phyloP scores from a whole-genome alignment of 768 basidiomycete genomes.

The Tylopilus subfusipes region DNA sequence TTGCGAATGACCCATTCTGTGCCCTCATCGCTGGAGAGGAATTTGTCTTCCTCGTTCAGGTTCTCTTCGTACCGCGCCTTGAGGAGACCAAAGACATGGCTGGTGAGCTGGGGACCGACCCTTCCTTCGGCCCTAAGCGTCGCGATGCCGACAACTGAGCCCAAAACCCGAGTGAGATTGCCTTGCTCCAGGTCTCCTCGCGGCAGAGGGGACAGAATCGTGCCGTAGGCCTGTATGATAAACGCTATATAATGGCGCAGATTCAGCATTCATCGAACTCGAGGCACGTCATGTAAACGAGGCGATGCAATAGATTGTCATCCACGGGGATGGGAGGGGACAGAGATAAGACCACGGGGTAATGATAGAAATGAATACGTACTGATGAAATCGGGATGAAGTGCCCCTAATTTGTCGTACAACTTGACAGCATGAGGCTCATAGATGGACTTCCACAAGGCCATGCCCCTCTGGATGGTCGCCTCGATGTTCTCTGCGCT shows the following conservation, averaged over 20 bases:
- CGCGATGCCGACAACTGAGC: conserved; percentile 82
- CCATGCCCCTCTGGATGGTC: conserved; percentile 62
- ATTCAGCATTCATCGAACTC: conserved; percentile 31
- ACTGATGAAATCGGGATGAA: conserved; percentile 95
- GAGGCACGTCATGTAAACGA: conserved; percentile 31
- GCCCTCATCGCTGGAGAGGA: conserved; percentile 83
- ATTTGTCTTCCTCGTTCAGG: conserved; percentile 67
- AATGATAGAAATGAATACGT: conserved; percentile 39
- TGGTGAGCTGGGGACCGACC: conserved; percentile 83
- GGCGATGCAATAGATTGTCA: conserved; percentile 31
- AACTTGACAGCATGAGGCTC: conserved; percentile 87
- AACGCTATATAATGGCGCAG: conserved; percentile 51
- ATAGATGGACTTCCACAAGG: conserved; percentile 85
- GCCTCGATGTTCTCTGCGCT: conserved; percentile 63
- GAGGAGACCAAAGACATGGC: conserved; percentile 87
- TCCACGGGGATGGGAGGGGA: conserved; percentile 7
- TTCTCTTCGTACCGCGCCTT: conserved; percentile 68
- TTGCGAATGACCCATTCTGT: conserved; percentile 85
- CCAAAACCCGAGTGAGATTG: conserved; percentile 79
- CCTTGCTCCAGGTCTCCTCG: conserved; percentile 68
- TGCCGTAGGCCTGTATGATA: conserved; percentile 83
- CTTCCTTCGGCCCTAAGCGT: conserved; percentile 80
- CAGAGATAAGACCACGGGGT: conserved; percentile 36
- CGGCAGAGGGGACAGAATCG: conserved; percentile 71
- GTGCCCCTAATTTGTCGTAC: conserved; percentile 77